Evolutionary conservation across 2,329 filamentous ascomycete genomes (phyloP).

Genomic region (Colletotrichum sp.): DNA sequence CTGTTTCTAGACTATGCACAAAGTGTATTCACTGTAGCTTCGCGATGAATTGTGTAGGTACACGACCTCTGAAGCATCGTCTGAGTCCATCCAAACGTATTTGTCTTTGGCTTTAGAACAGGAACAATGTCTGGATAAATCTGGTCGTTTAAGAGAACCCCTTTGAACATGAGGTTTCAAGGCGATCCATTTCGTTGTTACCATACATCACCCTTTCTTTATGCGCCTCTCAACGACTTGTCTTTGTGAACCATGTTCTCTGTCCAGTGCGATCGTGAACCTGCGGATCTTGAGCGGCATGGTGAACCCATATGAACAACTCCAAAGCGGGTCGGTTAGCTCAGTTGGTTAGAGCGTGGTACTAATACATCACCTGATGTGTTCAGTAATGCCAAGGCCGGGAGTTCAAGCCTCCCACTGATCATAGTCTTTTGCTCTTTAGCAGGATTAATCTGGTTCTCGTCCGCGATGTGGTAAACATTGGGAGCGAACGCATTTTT

Average conservation of each 20-base stretch:
- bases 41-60: background rate
- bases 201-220: background rate
- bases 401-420: slow-evolving; percentile 22
- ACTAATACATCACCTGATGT: slow-evolving; percentile 16
- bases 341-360: slow-evolving; percentile 22
- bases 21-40: background rate
- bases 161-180: background rate
- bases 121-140: background rate
- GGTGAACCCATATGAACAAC: fast-evolving
- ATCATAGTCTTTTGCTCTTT: background rate
- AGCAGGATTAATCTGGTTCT: fast-evolving
- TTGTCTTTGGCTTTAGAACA: background rate
- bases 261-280: background rate
- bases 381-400: slow-evolving; percentile 18
- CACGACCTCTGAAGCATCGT: background rate
- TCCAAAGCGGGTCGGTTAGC: slow-evolving; percentile 14
- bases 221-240: background rate
- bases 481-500: background rate
- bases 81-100: background rate
- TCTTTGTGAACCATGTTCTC: background rate
- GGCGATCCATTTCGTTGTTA: background rate
- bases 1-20: background rate
- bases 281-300: background rate
- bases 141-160: background rate
- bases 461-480: fast-evolving